Conservation (phyloP, 2,329 filamentous ascomycete species). For the Curvularia sp. region DNA sequence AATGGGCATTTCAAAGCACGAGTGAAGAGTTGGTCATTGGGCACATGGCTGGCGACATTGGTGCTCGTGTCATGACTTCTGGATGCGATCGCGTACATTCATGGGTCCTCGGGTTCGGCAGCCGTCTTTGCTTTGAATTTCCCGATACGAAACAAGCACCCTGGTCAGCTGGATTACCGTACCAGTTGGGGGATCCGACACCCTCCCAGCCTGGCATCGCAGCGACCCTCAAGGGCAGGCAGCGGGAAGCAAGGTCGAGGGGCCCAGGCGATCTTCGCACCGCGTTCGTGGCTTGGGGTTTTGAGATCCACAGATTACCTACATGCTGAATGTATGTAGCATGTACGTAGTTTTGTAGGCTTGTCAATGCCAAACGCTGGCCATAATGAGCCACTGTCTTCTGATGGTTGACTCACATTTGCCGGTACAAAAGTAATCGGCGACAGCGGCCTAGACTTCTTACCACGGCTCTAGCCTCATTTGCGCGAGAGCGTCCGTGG, state of each 20-base stretch:
- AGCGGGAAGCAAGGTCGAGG: conserved; percentile 51
- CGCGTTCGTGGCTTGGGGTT: conserved; percentile 31
- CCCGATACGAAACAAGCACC: conserved; percentile 15
- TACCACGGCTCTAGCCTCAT: conserved; percentile 19
- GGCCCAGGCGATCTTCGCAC: conserved; percentile 44
- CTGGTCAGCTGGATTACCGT: conserved; percentile 11
- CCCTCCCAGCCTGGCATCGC: conserved; percentile 32
- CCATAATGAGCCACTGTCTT: conserved; percentile 8
- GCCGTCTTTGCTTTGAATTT: conserved; percentile 19
- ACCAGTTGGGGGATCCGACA: conserved; percentile 18
- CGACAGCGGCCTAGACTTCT: conserved; percentile 15
- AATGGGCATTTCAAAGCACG: conserved; percentile 45
- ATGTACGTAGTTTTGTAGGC: background rate
- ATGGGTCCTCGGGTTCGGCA: conserved; percentile 25
- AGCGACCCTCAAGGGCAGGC: conserved; percentile 41
- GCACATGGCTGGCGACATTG: conserved; percentile 27
- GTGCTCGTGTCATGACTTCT: conserved; percentile 30
- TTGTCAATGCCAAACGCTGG: conserved; percentile 8
- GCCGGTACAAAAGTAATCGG: conserved; percentile 7
- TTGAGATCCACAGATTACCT: conserved; percentile 4
- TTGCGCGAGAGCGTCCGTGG: conserved; percentile 17
- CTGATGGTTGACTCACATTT: conserved; percentile 5
- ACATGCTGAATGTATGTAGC: background rate
- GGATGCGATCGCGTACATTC: conserved; percentile 19
- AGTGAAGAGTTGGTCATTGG: conserved; percentile 20